These are phyloP conservation scores for Arachnomyces sp. DNA, from an alignment of 2,329 filamentous ascomycete species.

Conservation along the genomic window DNA sequence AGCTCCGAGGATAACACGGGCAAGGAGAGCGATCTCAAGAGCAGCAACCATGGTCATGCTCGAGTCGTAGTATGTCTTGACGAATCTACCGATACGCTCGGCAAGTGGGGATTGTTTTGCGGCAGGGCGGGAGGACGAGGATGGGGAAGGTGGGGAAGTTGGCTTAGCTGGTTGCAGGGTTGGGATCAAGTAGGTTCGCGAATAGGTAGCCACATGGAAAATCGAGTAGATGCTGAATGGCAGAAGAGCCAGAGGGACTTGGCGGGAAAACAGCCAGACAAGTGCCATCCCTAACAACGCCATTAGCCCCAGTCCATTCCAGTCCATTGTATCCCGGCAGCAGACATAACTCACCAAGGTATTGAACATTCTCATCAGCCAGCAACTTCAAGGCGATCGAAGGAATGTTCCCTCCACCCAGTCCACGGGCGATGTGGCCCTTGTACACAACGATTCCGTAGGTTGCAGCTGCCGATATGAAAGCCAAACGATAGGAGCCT, in stretches of 20 bases:
- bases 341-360: constrained; percentile 62
- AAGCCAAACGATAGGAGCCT: constrained; percentile 83
- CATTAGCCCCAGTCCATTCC: constrained; percentile 11
- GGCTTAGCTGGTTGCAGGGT: constrained; percentile 64
- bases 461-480: constrained; percentile 79
- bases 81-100: constrained; percentile 81
- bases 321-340: background rate
- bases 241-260: constrained; percentile 82
- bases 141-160: constrained; percentile 46
- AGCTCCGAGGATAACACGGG: constrained; percentile 71
- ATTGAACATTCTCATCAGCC: constrained; percentile 94
- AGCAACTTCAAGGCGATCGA: constrained; percentile 59
- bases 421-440: constrained; percentile 78
- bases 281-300: constrained; percentile 68
- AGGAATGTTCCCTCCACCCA: constrained; percentile 60
- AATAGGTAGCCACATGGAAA: constrained; percentile 97
- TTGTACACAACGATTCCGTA: constrained; percentile 99
- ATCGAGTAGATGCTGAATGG: constrained; percentile 95
- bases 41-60: constrained; percentile 89
- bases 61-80: constrained; percentile 95
- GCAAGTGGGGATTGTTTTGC: constrained; percentile 55
- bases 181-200: constrained; percentile 85
- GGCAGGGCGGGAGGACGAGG: constrained; percentile 46
- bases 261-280: constrained; percentile 86
- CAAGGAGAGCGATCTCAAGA: constrained; percentile 82